Evolutionary conservation across 1,284 basidiomycete species (phyloP).

Genomic region (Marasmius fiardii): DNA sequence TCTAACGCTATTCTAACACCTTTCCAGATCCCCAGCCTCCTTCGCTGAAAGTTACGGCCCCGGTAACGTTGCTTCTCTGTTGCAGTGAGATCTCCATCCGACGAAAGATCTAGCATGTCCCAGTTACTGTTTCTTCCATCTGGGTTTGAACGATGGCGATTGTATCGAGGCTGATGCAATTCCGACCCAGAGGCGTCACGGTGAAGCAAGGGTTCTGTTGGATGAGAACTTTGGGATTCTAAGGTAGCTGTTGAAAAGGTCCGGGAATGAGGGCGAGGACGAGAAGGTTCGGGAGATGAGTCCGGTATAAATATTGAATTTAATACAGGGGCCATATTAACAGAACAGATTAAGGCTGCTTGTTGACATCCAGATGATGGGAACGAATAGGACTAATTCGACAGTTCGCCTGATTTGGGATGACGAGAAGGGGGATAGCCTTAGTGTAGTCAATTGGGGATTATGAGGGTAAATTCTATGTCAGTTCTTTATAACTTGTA

Average conservation of each 20-base stretch:
- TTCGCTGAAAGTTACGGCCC: conserved; percentile 30
- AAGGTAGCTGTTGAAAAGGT: conserved; percentile 47
- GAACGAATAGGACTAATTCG: background rate
- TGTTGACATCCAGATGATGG: background rate
- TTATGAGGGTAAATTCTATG: no score
- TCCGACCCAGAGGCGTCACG: conserved; percentile 19
- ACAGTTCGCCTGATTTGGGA: background rate
- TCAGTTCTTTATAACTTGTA: no score
- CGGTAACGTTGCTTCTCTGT: conserved; percentile 37
- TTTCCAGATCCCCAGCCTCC: conserved; percentile 39
- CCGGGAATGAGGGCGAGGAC: conserved; percentile 32
- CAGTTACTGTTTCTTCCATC: conserved; percentile 25
- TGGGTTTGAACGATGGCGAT: conserved; percentile 34
- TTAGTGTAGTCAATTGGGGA: background rate
- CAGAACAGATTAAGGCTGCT: background rate
- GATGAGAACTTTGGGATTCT: conserved; percentile 45
- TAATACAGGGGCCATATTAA: conserved; percentile 53
- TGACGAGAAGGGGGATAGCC: background rate
- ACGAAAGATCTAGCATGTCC: conserved; percentile 31
- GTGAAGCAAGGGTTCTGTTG: conserved; percentile 45
- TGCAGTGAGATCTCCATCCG: conserved; percentile 38
- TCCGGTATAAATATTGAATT: conserved; percentile 48
- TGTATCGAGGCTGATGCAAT: conserved; percentile 41
- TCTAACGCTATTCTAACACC: conserved; percentile 37
- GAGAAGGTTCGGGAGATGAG: conserved; percentile 23